Evolutionary conservation across 225 moss, liverwort and hornwort species (phyloP), one percentile per base, ranked within the genome.

Genomic region (Asterella californica): DNA sequence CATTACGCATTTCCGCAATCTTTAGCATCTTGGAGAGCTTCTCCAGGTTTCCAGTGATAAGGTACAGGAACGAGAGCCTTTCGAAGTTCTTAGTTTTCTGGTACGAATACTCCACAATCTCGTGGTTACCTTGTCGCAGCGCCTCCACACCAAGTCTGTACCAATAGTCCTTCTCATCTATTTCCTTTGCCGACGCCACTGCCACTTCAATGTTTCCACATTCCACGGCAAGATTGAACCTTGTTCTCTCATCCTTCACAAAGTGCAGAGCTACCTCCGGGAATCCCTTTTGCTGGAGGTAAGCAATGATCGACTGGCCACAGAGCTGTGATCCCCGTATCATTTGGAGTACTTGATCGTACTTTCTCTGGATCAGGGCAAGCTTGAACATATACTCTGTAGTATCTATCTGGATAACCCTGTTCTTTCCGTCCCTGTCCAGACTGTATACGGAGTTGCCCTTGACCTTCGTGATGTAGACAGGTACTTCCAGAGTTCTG

Each of bases 71-170:
- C 9, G 94, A 97, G 45, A 97, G 87, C 71, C 96, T 90, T 81
- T 97, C 96, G 24, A 93, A 97, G 79, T 97, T 97, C 89, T 94
- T 97, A 0, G 96, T 97, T 80, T 94, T 97, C 83, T 97, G 94
- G 70, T 94, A 93, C 22, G 96, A 91, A 79, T 93, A 97, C 81
- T 97, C 94, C 69, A 97, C 96, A 83, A 93, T 97, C 84, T 97
- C 96, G 78, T 94, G 88, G 78, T 94, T 97, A 53, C 96, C 96
- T 86, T 99, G 97, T 48, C 94, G 93, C 60, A 99, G 90, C 6
- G 97, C 97, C 83, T 99, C 97, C 68, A 94, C 94, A 55, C 97
- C 97, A 57, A 99, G 91, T 55, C 94, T 91, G 81, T 93, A 94
- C 97, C 97, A 99, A 75, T 92, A 99, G 82, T 99, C 94, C 73